Evolutionary conservation across 768 basidiomycete genomes (phyloP), one percentile per base, ranked within the genome.

Genomic region (Lanmaoa rubissima): DNA sequence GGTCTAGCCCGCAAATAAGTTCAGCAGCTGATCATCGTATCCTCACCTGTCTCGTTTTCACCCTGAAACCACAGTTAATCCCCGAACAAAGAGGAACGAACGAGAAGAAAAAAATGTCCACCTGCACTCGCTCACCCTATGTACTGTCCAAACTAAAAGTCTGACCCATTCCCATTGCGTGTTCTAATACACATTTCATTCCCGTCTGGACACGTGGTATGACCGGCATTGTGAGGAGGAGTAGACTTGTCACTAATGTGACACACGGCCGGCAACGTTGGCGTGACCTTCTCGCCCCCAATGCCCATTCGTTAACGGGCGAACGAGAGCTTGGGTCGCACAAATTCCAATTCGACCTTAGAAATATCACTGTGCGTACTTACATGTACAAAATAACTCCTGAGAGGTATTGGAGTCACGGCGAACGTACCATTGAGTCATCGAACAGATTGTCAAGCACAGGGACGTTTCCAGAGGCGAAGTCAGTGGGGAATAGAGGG

Each of bases 321-420:
- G 8, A 19, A 38, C 34, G 36, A 24, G n/a, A 44, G 5, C 34
- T 10, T 45, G 17, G 17, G 3, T 47, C 50, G 28, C 47, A 21
- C 35, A 8, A 9, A 21, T 21, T 39, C 47, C 9, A 3, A 41
- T 44, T 53, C 11, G 14, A 36, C 16, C 40, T 17, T 38, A 36
- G 19, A 34, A 41, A 31, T 17, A 35, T 53, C 35, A 32, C 16
- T 32, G 14, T 38, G 38, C 7, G 28, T 31, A 3, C 16, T 34
- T 52, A 60, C 51, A 66, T 50, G 58, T 58, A 61, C 51, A 53
- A 50, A 45, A 31, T 48, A 42, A 11, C 42, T 39, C 54, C 42
- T 40, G 26, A 32, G 8, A n/a, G 10, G n/a, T 8, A 28, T 52
- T 28, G 35, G 26, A 31, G 51, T 50, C 51, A n/a, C 35, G 32